Percentiles rank a stretch among this genome's conserved stretches.
Conservation (phyloP, 257 asterid species). For the Mitragyna speciosa region DNA sequence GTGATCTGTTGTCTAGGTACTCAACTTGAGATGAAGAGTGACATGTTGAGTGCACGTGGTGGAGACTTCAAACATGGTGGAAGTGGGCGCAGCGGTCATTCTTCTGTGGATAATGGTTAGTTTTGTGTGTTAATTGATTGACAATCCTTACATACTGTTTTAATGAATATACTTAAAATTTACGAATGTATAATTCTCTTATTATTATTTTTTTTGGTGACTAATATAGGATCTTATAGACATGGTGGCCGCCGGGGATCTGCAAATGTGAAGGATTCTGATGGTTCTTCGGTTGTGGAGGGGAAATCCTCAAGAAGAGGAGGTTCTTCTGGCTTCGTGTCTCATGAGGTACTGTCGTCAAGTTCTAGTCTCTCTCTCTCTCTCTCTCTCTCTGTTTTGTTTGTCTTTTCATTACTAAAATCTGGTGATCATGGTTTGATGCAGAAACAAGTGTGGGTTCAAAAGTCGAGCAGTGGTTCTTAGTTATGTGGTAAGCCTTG, state of each 20-base stretch:
- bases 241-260: conserved; percentile 75
- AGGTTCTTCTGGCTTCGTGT: conserved; percentile 54
- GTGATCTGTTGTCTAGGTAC: conserved; percentile 39
- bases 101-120: conserved; percentile 69
- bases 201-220: conserved; percentile 13
- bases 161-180: neutral
- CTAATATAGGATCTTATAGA: conserved; percentile 59
- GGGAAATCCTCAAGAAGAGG: conserved; percentile 68
- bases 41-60: conserved; percentile 40
- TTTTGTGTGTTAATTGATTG: conserved; percentile 23
- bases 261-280: conserved; percentile 55
- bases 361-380: neutral
- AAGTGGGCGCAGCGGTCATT: conserved; percentile 56
- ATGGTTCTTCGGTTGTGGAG: conserved; percentile 55
- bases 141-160: neutral
- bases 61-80: conserved; percentile 51
- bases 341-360: conserved; percentile 58
- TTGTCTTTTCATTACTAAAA: conserved; percentile 9
- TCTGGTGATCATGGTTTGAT: conserved; percentile 21
- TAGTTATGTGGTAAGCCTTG: conserved; percentile 53
- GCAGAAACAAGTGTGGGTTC: conserved; percentile 99
- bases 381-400: neutral
- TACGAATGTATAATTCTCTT: neutral
- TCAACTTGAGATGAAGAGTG: conserved; percentile 50
- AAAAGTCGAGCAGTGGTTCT: conserved; percentile 83